Conservation (phyloP, 805 yeast species). For the Metschnikowia bowlesiae region DNA sequence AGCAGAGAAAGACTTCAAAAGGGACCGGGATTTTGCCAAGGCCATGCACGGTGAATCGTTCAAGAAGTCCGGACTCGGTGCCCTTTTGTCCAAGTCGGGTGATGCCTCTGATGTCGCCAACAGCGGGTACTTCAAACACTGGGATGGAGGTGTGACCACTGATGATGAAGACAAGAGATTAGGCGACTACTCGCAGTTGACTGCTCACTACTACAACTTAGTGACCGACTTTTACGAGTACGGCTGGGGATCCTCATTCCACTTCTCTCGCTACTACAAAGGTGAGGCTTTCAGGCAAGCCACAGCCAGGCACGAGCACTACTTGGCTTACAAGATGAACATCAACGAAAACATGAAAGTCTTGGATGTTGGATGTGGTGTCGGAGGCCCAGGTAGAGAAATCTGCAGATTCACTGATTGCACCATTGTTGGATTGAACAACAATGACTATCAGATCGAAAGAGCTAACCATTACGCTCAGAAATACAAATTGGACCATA, state of each 20-base stretch:
- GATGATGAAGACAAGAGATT: conserved; percentile 71
- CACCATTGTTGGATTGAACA: conserved; percentile 84
- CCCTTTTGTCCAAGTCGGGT: conserved; percentile 67
- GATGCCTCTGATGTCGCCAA: conserved; percentile 76
- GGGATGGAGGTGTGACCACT: conserved; percentile 85
- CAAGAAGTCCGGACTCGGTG: conserved; percentile 65
- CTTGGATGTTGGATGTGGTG: conserved; percentile 98
- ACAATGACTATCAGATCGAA: conserved; percentile 94
- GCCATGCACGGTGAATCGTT: conserved; percentile 82
- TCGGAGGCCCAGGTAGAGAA: conserved; percentile 99
- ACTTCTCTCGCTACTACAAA: conserved; percentile 86
- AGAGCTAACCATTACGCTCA: conserved; percentile 82
- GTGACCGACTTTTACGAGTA: conserved; percentile 98
- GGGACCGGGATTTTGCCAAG: conserved; percentile 71
- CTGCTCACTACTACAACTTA: conserved; percentile 93
- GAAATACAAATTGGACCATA: conserved; percentile 58
- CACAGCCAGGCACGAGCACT: conserved; percentile 96
- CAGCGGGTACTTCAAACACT: conserved; percentile 89
- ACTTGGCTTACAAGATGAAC: conserved; percentile 81
- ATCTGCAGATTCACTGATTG: conserved; percentile 88
- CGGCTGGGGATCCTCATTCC: conserved; percentile 99
- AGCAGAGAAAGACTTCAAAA: conserved; percentile 49
- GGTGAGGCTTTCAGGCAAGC: conserved; percentile 95
- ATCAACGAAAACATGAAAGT: conserved; percentile 78
- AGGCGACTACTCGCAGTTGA: conserved; percentile 81